A percentile compares a stretch with the other conserved stretches of the same genome.
These are phyloP conservation scores for Cystofilobasidium macerans DNA, from an alignment of 768 basidiomycete species.

Conservation along the genomic window DNA sequence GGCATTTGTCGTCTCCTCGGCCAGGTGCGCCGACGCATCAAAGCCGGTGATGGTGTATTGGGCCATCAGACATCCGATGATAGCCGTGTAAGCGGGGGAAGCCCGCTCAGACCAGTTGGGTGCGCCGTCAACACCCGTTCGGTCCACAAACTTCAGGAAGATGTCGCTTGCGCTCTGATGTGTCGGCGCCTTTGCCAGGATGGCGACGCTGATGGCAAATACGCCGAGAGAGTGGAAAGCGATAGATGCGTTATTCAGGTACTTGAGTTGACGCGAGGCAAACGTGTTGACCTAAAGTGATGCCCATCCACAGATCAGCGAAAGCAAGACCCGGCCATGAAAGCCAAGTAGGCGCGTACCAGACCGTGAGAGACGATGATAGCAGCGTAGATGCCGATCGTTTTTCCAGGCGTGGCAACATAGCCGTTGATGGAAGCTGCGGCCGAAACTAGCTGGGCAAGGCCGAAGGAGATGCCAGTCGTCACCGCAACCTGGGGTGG, in stretches of 20 bases:
- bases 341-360: conserved; percentile 53
- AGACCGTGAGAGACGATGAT: conserved; percentile 56
- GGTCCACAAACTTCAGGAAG: conserved; percentile 59
- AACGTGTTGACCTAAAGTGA: no score
- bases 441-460: conserved; percentile 50
- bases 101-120: conserved; percentile 58
- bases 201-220: conserved; percentile 48
- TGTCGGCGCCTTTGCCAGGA: conserved; percentile 59
- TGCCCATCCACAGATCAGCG: no score
- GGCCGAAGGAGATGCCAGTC: conserved; percentile 48
- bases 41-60: conserved; percentile 64
- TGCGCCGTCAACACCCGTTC: conserved; percentile 46
- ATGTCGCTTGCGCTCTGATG: conserved; percentile 61
- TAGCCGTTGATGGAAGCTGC: conserved; percentile 53
- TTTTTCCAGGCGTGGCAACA: conserved; percentile 49
- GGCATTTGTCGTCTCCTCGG: conserved; percentile 63
- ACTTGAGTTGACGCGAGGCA: conserved; percentile 33
- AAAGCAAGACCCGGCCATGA: conserved; percentile 48
- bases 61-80: conserved; percentile 58
- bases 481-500: conserved; percentile 73
- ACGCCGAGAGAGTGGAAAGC: conserved; percentile 62
- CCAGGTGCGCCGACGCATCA: conserved; percentile 47
- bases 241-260: conserved; percentile 61
- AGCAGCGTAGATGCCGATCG: conserved; percentile 59
- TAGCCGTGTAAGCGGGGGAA: conserved; percentile 56